Percentiles rank a stretch among this genome's conserved stretches.
Conservation (phyloP, 257 asterid genomes). For the Marsdenia floribunda region DNA sequence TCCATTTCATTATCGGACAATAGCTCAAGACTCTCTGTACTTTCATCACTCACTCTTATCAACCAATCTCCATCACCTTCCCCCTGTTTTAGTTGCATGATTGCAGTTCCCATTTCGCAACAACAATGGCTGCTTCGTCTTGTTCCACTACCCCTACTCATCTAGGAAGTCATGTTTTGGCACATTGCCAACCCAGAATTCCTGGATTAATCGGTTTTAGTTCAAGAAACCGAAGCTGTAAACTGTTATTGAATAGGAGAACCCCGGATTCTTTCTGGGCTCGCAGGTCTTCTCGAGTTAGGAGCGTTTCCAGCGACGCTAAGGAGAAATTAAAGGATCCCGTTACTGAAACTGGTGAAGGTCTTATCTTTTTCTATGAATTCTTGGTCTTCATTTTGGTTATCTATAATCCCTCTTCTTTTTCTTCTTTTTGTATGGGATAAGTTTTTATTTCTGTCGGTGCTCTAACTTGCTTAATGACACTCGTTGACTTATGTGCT, state of each 20-base stretch:
- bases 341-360: conserved; percentile 24
- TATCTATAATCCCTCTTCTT: neutral
- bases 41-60: neutral
- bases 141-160: conserved; percentile 25
- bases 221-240: conserved; percentile 33
- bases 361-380: neutral
- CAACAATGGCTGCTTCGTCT: conserved; percentile 49
- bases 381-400: neutral
- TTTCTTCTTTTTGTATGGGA: neutral
- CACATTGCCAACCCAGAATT: conserved; percentile 26
- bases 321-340: conserved; percentile 38
- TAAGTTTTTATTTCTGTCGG: neutral
- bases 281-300: conserved; percentile 40
- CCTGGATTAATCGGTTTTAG: conserved; percentile 39
- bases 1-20: neutral
- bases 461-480: neutral
- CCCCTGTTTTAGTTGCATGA: neutral
- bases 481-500: neutral
- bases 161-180: conserved; percentile 16
- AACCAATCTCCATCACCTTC: neutral
- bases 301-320: conserved; percentile 43
- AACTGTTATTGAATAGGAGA: conserved; percentile 26
- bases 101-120: neutral
- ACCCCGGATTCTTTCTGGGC: conserved; percentile 21
- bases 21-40: neutral